These are phyloP conservation scores for Penicillium longicatenatum DNA, from an alignment of 495 filamentous ascomycete species.

Conservation along the genomic window DNA sequence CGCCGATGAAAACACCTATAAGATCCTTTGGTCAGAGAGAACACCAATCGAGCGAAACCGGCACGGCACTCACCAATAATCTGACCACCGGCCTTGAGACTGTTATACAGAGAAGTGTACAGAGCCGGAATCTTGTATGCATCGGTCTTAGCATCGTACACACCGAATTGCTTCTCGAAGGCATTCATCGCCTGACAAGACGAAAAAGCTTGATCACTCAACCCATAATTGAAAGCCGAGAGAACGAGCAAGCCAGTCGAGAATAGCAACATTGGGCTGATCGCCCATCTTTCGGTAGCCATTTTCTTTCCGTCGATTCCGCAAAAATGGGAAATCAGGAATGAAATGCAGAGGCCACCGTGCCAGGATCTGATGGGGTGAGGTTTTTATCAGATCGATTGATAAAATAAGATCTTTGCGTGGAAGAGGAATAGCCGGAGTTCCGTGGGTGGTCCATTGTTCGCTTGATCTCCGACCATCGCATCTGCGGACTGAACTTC, in stretches of 20 bases:
- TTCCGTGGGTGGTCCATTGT: too few species aligned
- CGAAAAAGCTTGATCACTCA: conserved; percentile 36
- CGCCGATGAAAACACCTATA: conserved; percentile 29
- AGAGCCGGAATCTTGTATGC: conserved; percentile 23
- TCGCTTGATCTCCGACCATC: neutral
- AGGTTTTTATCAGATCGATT: conserved; percentile 8
- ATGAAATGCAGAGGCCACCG: neutral
- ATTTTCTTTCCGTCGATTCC: conserved; percentile 1
- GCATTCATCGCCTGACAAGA: conserved; percentile 37
- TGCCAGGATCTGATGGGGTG: neutral
- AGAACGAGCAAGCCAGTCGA: conserved; percentile 9
- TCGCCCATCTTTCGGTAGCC: conserved; percentile 1
- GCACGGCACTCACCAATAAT: conserved; percentile 11
- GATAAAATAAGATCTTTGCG: conserved; percentile 9
- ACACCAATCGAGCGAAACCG: neutral
- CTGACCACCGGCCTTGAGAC: conserved; percentile 36
- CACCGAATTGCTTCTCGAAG: conserved; percentile 33
- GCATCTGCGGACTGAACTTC: too few species aligned
- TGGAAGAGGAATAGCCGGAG: conserved; percentile 1
- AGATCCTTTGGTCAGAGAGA: neutral
- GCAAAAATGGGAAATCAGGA: neutral
- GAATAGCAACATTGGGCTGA: conserved; percentile 14
- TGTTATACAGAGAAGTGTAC: conserved; percentile 36
- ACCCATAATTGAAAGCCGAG: conserved; percentile 39
- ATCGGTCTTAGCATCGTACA: conserved; percentile 22